Conservation (phyloP, 2,329 filamentous ascomycete species). For the Intubia oerlemansii region DNA sequence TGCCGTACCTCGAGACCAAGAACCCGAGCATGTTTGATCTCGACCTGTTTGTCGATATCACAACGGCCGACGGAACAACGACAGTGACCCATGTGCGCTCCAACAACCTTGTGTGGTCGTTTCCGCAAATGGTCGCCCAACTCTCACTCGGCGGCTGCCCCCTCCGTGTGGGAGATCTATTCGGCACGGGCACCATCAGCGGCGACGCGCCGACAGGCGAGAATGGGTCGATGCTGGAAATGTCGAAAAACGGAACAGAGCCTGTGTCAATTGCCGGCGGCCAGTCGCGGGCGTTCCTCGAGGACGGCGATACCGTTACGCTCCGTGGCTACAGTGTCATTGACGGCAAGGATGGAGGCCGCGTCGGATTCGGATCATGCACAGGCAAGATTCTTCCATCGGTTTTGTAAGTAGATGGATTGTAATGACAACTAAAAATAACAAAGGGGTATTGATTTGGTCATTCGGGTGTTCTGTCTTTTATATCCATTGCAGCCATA, state of each 20-base stretch:
- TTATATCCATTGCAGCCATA: no score
- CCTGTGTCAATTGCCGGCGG: no score
- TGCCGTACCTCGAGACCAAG: constrained; percentile 34
- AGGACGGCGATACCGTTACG: no score
- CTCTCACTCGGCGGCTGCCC: constrained; percentile 61
- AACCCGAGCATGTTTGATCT: constrained; percentile 18
- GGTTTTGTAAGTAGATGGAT: no score
- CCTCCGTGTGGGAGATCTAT: constrained; percentile 49
- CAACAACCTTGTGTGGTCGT: constrained; percentile 50
- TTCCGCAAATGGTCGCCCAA: constrained; percentile 67
- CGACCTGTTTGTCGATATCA: neutral
- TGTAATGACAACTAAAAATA: no score
- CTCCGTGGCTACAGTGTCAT: no score
- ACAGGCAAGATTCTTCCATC: no score
- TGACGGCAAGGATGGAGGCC: no score
- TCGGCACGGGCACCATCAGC: constrained; percentile 60
- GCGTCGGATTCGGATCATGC: no score
- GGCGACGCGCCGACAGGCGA: constrained; percentile 14
- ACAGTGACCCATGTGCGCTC: constrained; percentile 22
- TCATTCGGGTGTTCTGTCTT: no score
- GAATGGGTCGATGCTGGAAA: constrained; percentile 22
- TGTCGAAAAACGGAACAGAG: constrained; percentile 20
- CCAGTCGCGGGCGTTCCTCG: no score
- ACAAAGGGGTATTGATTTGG: no score
- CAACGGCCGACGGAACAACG: constrained; percentile 10